These are phyloP conservation scores for Aristolochia californica DNA, from an alignment of 164 flowering plant genomes.

Conservation along the genomic window DNA sequence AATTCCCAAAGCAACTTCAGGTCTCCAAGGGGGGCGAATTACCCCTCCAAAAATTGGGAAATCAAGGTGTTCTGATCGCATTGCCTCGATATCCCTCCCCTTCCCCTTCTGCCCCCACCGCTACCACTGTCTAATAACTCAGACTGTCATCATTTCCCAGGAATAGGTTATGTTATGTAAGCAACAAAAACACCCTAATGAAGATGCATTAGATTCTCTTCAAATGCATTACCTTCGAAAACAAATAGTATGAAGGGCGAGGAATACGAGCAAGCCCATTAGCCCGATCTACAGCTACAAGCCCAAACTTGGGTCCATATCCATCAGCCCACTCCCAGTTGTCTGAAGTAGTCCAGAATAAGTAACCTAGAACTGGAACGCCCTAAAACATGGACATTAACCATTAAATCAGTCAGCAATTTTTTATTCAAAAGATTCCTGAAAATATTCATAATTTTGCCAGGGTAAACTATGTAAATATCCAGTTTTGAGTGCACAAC, in stretches of 20 bases:
- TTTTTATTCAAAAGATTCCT: too few species aligned
- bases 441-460: not conserved
- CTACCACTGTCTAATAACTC: not conserved
- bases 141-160: too few species aligned
- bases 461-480: not conserved
- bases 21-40: too few species aligned
- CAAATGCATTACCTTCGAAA: conserved; percentile 47
- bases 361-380: conserved; percentile 79
- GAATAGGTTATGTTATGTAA: not conserved
- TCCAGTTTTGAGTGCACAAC: conserved; percentile 23
- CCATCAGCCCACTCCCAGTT: conserved; percentile 99
- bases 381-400: conserved; percentile 38
- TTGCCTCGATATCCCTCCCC: too few species aligned
- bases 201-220: not conserved
- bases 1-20: not conserved
- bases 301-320: conserved; percentile 98
- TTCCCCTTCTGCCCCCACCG: too few species aligned
- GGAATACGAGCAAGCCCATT: conserved; percentile 68
- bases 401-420: not conserved
- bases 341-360: conserved; percentile 96
- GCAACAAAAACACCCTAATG: not conserved
- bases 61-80: too few species aligned
- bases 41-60: too few species aligned
- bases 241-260: conserved; percentile 82
- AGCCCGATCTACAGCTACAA: conserved; percentile 90